Conservation (phyloP, 345 rosid species). For the Bruguiera gymnorhiza region DNA sequence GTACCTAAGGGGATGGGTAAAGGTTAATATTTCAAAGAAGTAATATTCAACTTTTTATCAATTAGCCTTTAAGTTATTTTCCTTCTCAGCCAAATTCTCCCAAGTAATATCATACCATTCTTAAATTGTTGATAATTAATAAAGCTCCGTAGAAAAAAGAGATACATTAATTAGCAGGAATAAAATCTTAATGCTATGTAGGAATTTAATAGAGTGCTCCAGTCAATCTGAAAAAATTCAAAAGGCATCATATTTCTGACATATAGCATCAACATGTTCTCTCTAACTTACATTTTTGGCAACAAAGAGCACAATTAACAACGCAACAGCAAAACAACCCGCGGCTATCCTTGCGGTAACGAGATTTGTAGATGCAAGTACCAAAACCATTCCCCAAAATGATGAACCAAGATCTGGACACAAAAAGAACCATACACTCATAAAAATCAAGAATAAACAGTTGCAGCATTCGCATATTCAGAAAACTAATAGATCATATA, state of each 20-base stretch:
- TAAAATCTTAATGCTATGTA: background rate
- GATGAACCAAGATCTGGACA: constrained; percentile 92
- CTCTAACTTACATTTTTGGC: constrained; percentile 76
- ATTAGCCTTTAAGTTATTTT: no score
- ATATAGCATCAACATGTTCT: background rate
- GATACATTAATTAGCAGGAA: background rate
- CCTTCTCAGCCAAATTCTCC: no score
- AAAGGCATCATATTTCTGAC: background rate
- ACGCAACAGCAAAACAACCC: constrained; percentile 72
- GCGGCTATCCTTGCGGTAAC: constrained; percentile 89
- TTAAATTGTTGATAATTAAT: background rate
- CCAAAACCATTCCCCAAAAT: constrained; percentile 98
- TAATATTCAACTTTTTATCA: no score
- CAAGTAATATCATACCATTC: no score
- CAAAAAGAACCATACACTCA: constrained; percentile 5
- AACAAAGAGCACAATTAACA: constrained; percentile 73
- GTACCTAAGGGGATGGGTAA: no score
- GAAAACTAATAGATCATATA: no score
- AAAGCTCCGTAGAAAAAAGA: background rate
- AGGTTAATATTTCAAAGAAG: no score
- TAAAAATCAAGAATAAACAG: constrained; percentile 5
- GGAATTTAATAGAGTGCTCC: background rate
- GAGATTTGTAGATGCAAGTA: constrained; percentile 91
- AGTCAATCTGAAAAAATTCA: background rate
- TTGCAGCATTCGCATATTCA: background rate